phyloP scores from a whole-genome alignment of 2,329 filamentous ascomycete genomes.

The Aaosphaeria arxii region DNA sequence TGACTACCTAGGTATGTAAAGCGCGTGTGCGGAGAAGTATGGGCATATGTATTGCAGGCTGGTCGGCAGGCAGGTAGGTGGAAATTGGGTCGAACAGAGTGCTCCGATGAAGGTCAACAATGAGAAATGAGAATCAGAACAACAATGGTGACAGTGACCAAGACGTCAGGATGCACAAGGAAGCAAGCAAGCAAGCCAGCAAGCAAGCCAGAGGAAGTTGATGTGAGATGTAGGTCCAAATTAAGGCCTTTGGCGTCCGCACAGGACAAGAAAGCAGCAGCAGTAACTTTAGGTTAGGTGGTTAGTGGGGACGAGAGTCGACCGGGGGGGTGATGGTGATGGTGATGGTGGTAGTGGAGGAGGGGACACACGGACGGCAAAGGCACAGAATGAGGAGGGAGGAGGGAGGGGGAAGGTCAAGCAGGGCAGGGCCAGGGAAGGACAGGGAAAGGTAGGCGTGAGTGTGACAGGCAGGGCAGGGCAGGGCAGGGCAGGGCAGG shows the following conservation, averaged over 20 bases:
- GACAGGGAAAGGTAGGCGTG: background rate
- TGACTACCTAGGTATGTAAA: no score
- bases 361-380: slow-evolving; percentile 20
- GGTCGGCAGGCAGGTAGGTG: no score
- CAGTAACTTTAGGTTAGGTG: no score
- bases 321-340: background rate
- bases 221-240: slow-evolving; percentile 35
- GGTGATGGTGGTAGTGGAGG: slow-evolving; percentile 13
- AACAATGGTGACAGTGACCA: slow-evolving; percentile 9
- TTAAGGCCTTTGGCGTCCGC: slow-evolving; percentile 36
- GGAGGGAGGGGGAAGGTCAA: background rate
- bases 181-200: slow-evolving; percentile 11
- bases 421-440: background rate
- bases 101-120: no score
- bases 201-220: background rate
- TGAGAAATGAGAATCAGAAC: no score
- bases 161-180: background rate
- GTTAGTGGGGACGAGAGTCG: no score
- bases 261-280: slow-evolving; percentile 1
- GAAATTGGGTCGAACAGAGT: no score
- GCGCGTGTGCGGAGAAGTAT: no score
- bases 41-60: no score
- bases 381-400: slow-evolving; percentile 8
- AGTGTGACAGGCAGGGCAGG: background rate
- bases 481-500: background rate